Percentiles rank a stretch among this genome's conserved stretches.
These are phyloP conservation scores for Arthrobotrys conoides DNA, from an alignment of 2,329 filamentous ascomycete genomes.

Conservation along the genomic window DNA sequence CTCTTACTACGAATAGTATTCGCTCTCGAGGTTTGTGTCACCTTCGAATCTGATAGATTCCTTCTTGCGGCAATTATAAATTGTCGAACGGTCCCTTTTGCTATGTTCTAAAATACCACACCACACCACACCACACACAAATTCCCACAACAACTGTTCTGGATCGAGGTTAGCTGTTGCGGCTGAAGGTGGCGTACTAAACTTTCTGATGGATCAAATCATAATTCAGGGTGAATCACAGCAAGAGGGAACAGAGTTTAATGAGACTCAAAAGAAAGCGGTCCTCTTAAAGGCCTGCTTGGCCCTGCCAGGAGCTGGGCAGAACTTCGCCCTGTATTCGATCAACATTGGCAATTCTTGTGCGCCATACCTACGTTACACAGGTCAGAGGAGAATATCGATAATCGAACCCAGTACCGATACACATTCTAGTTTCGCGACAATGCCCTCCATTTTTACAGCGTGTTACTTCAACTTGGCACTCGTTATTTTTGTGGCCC, in stretches of 20 bases:
- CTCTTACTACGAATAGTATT: too few species aligned
- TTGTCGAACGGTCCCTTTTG: neutral
- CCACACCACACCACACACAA: neutral
- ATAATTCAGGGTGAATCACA: neutral
- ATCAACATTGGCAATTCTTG: neutral
- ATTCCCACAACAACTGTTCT: too few species aligned
- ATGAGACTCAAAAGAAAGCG: neutral
- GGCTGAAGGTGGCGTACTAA: slow-evolving; percentile 37
- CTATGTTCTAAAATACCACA: neutral
- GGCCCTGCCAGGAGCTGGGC: slow-evolving; percentile 1
- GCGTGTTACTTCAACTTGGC: neutral
- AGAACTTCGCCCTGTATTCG: neutral
- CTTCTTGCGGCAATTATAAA: neutral
- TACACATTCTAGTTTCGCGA: neutral
- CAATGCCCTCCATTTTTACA: neutral
- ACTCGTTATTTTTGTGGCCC: slow-evolving; percentile 10
- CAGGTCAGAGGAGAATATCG: neutral
- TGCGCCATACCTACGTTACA: neutral
- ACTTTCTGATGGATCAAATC: slow-evolving; percentile 15
- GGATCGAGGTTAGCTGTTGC: slow-evolving; percentile 23
- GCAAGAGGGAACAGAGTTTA: neutral
- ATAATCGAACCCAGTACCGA: neutral
- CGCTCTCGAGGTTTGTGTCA: too few species aligned
- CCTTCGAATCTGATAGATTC: too few species aligned
- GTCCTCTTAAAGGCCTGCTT: slow-evolving; percentile 16